phyloP scores from a whole-genome alignment of 768 basidiomycete species.

The Kwoniella dejecticola region DNA sequence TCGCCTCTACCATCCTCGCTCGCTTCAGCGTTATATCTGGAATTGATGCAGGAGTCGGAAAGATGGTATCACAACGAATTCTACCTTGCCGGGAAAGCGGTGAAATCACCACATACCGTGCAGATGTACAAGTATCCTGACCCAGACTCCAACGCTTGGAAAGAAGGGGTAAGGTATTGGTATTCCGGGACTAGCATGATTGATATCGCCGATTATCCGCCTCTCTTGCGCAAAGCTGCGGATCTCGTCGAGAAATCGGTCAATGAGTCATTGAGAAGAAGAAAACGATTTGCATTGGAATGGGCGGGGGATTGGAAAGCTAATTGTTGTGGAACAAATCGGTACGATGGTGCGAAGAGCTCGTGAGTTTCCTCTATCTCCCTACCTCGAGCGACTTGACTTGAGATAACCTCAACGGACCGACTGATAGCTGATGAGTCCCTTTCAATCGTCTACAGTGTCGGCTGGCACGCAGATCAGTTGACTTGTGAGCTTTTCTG shows the following conservation, averaged over 20 bases:
- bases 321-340: slow-evolving; percentile 53
- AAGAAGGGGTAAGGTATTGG: slow-evolving; percentile 28
- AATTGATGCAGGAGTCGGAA: slow-evolving; percentile 48
- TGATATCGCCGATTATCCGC: slow-evolving; percentile 38
- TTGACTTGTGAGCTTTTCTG: slow-evolving; percentile 46
- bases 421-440: too few relatives aligned
- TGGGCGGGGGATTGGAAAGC: slow-evolving; percentile 53
- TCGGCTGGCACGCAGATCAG: slow-evolving; percentile 56
- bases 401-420: too few relatives aligned
- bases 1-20: slow-evolving; percentile 47
- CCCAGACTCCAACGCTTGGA: background rate
- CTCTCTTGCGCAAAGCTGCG: slow-evolving; percentile 43
- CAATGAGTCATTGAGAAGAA: slow-evolving; percentile 38
- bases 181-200: slow-evolving; percentile 35
- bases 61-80: slow-evolving; percentile 47
- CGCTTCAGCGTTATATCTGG: slow-evolving; percentile 52
- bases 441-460: too few relatives aligned
- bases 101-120: slow-evolving; percentile 49
- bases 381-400: too few relatives aligned
- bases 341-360: slow-evolving; percentile 53
- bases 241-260: slow-evolving; percentile 50
- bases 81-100: slow-evolving; percentile 47
- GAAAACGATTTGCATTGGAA: slow-evolving; percentile 44
- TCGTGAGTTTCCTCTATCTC: slow-evolving; percentile 18
- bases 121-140: slow-evolving; percentile 8